These are phyloP conservation scores for Suillus subalutaceus DNA, from an alignment of 768 basidiomycete genomes.

Conservation along the genomic window DNA sequence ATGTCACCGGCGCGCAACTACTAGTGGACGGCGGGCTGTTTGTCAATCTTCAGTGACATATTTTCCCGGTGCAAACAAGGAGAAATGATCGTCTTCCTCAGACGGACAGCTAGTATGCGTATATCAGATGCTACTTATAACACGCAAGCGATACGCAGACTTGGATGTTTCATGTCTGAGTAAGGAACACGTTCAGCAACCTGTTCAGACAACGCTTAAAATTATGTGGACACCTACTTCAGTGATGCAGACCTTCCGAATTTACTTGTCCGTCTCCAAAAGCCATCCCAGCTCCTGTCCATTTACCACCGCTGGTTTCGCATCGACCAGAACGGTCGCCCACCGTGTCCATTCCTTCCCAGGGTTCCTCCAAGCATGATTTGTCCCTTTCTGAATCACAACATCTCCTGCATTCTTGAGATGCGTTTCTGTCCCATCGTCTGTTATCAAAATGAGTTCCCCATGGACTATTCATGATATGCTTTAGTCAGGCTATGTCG, in stretches of 20 bases:
- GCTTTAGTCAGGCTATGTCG: neutral
- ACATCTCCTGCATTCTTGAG: constrained; percentile 58
- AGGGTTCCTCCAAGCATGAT: constrained; percentile 67
- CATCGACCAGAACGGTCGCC: constrained; percentile 55
- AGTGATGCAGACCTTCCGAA: neutral
- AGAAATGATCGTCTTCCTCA: constrained; percentile 2
- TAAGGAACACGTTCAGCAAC: neutral
- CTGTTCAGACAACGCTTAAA: neutral
- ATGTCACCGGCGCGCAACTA: constrained; percentile 66
- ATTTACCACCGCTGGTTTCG: constrained; percentile 52
- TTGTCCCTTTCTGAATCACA: constrained; percentile 58
- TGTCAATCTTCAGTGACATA: constrained; percentile 65
- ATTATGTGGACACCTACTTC: neutral
- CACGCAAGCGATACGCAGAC: neutral
- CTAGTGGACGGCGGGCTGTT: constrained; percentile 77
- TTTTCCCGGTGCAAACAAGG: neutral
- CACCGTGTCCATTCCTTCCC: constrained; percentile 50
- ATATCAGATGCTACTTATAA: neutral
- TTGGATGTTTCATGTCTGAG: neutral
- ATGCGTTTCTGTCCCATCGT: constrained; percentile 56
- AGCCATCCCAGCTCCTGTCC: constrained; percentile 41
- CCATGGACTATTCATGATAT: constrained; percentile 46
- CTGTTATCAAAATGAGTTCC: constrained; percentile 55
- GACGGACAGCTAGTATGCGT: neutral
- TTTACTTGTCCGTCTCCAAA: constrained; percentile 13